Evolutionary conservation across 108 stramenopile genomes (phyloP).

Genomic region (Conticribra guillardii): DNA sequence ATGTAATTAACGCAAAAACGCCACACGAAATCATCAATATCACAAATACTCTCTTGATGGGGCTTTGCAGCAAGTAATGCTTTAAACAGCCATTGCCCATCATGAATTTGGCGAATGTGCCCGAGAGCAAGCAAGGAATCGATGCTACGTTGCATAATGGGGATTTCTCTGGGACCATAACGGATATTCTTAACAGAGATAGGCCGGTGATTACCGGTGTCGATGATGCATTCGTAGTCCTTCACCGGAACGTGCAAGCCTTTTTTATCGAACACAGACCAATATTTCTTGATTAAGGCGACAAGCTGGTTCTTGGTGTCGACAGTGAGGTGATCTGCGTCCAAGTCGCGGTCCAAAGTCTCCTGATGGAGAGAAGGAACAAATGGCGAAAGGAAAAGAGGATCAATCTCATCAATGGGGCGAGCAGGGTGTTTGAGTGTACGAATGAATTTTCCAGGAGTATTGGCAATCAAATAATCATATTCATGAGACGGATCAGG

Average conservation of each 20-base stretch:
- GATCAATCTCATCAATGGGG: too few species aligned
- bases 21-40: background rate
- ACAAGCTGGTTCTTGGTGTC: too few species aligned
- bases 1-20: background rate
- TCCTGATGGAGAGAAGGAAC: too few species aligned
- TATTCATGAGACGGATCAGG: too few species aligned
- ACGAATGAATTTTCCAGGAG: too few species aligned
- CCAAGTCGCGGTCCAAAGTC: too few species aligned
- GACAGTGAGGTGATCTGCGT: too few species aligned
- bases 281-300: background rate
- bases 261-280: background rate
- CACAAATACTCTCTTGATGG: background rate
- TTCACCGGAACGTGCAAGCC: background rate
- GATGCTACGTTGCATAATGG: background rate
- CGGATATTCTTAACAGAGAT: background rate
- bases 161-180: background rate
- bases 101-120: background rate
- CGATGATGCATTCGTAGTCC: background rate
- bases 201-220: background rate
- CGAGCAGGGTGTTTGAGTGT: too few species aligned
- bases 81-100: constrained; percentile 1
- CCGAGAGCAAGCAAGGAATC: background rate
- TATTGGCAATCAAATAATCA: too few species aligned
- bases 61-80: background rate
- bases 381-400: too few species aligned